phyloP scores from a whole-genome alignment of 768 basidiomycete species.

The Amyloporia xantha region DNA sequence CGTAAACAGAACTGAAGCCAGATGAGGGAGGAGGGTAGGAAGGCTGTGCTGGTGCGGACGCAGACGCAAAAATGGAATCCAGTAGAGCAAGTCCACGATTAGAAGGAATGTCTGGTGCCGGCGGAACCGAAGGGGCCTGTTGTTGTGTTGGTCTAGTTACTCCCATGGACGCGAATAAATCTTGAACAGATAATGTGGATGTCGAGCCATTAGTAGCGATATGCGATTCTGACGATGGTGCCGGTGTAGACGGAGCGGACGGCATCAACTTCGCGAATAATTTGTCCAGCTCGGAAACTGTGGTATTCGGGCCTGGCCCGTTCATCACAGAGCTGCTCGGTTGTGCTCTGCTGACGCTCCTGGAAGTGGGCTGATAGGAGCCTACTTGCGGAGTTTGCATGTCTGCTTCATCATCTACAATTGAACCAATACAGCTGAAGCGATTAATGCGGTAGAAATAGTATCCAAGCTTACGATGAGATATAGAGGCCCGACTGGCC shows the following conservation, averaged over 20 bases:
- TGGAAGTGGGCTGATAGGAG: not conserved
- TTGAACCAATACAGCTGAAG: not conserved
- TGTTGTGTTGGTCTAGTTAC: not conserved
- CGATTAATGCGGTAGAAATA: no score
- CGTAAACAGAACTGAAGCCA: conserved; percentile 11
- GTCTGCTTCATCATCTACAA: not conserved
- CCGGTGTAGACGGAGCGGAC: conserved; percentile 14
- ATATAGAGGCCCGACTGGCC: conserved; percentile 8
- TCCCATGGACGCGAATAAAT: conserved; percentile 34
- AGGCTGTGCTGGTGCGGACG: no score
- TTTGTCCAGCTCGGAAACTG: conserved; percentile 35
- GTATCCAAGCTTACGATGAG: not conserved
- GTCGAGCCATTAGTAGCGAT: not conserved
- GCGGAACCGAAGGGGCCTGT: conserved; percentile 11
- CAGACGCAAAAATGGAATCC: conserved; percentile 72
- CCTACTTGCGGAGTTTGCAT: not conserved
- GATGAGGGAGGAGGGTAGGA: no score
- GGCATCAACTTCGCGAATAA: conserved; percentile 36
- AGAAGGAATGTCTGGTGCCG: conserved; percentile 22
- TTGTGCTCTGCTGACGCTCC: not conserved
- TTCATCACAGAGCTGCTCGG: conserved; percentile 9
- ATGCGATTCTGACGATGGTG: conserved; percentile 3
- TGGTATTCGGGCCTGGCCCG: conserved; percentile 4
- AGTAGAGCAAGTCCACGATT: conserved; percentile 54
- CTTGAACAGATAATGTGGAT: conserved; percentile 38